Evolutionary conservation across 1,139 yeast species (phyloP).

Genomic region (Saccharomyces hybrid): DNA sequence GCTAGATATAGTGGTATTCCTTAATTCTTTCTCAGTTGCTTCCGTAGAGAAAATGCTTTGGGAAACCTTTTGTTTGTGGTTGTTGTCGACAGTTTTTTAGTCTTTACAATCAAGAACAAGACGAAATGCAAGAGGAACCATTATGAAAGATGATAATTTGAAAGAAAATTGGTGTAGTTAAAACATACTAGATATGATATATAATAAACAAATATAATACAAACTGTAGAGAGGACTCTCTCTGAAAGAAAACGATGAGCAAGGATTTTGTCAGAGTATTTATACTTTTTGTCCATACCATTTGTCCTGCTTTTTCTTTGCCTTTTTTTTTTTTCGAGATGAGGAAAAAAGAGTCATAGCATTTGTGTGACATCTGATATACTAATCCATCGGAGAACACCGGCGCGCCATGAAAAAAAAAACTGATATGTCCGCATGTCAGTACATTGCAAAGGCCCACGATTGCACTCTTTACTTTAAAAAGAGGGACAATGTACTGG

Average conservation of each 20-base stretch:
- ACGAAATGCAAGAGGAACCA: slow-evolving; percentile 4
- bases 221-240: not conserved
- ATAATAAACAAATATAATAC: not conserved
- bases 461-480: not conserved
- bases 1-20: not conserved
- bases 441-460: not conserved
- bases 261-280: not conserved
- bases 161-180: slow-evolving; percentile 16
- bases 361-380: not conserved
- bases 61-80: slow-evolving; percentile 1
- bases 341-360: not conserved
- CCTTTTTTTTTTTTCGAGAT: too few relatives aligned
- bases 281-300: not conserved
- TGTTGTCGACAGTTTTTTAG: slow-evolving; percentile 6
- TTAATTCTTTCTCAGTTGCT: not conserved
- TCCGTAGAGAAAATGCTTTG: not conserved
- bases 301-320: not conserved
- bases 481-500: not conserved
- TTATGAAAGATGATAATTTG: slow-evolving; percentile 5
- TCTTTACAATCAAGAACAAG: slow-evolving; percentile 3
- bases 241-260: not conserved
- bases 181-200: slow-evolving; percentile 10
- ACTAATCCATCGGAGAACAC: not conserved
- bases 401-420: not conserved
- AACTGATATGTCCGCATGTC: not conserved